Base-by-base conservation (phyloP, 148 eudicot species). In the Spergularia bocconei region DNA sequence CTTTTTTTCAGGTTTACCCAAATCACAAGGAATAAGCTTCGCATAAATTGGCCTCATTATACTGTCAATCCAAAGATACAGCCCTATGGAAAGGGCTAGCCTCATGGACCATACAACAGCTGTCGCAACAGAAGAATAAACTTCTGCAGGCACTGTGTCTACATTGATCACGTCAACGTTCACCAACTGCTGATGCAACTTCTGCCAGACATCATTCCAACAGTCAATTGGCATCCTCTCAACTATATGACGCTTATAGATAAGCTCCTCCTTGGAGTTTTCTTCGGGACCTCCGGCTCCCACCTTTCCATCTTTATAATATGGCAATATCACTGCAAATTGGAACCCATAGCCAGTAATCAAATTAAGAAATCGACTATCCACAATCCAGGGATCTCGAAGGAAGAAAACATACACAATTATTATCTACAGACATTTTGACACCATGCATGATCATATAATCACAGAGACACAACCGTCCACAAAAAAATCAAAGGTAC, bases 51-150 rank as follows among this genome's bases (percentile, higher is more conserved):
- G 98, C 63, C 90, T 87, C 87, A 81, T 86, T 62, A 72, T 77
- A 77, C 81, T 89, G 78, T 93, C 97, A 79, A 93, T 91, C 94
- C 94, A 89, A 44, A 91, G 69, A 79, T 89, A 93, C 53, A 93
- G 56, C 23, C 55, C 86, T 63, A 93, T 82, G 63, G 98, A 81
- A 81, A 93, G 91, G 72, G 97, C 92, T 75, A 93, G 93, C 75
- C 98, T 88, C 97, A 93, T 91, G 58, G 97, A 88, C 98, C 98
- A 93, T 60, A 91, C 82, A 73, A 93, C 98, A 78, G 88, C 89
- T 75, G 90, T 90, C 36, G 92, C 91, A 79, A 91, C 90, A 70
- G 91, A 81, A 65, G 97, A 86, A 74, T 93, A 93, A 29, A 91
- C 87, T 78, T 93, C 94, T 47, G 85, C 88, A 72, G 85, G 86